Base-by-base conservation (phyloP, 177 flowering plant genomes). In the Tripterygium wilfordii region DNA sequence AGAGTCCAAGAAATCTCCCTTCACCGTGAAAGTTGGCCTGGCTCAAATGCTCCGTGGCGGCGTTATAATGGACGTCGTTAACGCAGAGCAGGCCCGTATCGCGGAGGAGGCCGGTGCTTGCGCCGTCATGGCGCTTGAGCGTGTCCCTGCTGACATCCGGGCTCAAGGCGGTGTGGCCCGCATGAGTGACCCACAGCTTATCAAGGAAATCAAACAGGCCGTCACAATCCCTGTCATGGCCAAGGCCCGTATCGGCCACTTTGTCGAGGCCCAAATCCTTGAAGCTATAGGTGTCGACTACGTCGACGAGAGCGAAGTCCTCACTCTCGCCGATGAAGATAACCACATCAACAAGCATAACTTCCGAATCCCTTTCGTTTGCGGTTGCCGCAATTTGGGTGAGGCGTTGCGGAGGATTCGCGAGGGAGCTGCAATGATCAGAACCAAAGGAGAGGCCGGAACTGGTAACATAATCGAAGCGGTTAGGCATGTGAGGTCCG, bases 201-300 rank as follows among this genome's bases (percentile, higher is more conserved):
- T 76, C 45, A 78, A 78, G 36, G 84, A 78, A 31, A 78, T 78
- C 60, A 75, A 75, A 47, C 77, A 68, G 29, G 62, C 79, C 21
- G 81, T 78, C 15, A 78, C 84, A 14, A 78, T 78, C 10, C 84
- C 84, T 7, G 84, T 78, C 17, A 78, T 78, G 84, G 84, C 84
- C 49, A 78, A 78, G 52, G 84, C 84, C 1, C 56, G 84, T 1
- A 78, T 78, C 19, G 84, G 84, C 10, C 84, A 78, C 41, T 78
- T 78, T 46, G 84, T 78, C 2, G 84, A 78, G 46, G 84, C 84
- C 5, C 80, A 78, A 56, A 75, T 78, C 43, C 70, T 78, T 3
- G 79, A 78, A 43, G 69, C 77, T n/a, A 58, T 78, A n/a, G 84
- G 84, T 0, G 41, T 78, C 33, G 84, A 78, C 38, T 78, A 78